Evolutionary conservation across 148 eudicot species (phyloP).

Genomic region (Silene conica): DNA sequence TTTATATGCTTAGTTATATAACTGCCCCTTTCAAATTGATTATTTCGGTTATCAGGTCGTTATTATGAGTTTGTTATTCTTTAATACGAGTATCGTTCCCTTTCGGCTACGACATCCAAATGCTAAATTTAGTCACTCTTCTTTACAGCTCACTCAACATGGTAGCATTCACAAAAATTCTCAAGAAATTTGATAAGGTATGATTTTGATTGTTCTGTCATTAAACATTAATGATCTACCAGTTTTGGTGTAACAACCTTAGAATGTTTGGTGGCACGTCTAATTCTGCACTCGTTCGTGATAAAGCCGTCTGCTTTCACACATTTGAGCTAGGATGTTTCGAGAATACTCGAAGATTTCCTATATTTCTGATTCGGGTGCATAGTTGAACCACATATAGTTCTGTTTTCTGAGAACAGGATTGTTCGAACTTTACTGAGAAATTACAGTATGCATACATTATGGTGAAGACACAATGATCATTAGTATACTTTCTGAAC

Average conservation of each 20-base stretch:
- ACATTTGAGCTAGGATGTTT: conserved; percentile 4
- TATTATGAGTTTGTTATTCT: conserved; percentile 1
- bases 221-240: background rate
- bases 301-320: background rate
- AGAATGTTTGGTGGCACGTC: background rate
- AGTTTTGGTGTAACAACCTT: background rate
- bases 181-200: conserved; percentile 98
- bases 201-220: conserved; percentile 14
- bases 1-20: background rate
- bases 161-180: conserved; percentile 87
- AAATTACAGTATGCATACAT: background rate
- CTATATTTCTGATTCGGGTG: too few relatives aligned
- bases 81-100: conserved; percentile 8
- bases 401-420: background rate
- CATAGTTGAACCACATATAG: too few relatives aligned
- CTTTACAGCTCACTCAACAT: conserved; percentile 82
- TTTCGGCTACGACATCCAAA: conserved; percentile 2
- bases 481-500: background rate
- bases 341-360: too few relatives aligned
- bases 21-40: background rate
- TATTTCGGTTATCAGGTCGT: conserved; percentile 2
- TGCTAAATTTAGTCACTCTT: conserved; percentile 15
- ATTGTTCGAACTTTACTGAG: background rate
- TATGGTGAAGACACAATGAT: background rate
- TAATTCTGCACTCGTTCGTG: too few relatives aligned